Evolutionary conservation across 192 early-diverging fungal species (phyloP), one percentile per base, ranked within the genome.

Genomic region (Backusella circina): DNA sequence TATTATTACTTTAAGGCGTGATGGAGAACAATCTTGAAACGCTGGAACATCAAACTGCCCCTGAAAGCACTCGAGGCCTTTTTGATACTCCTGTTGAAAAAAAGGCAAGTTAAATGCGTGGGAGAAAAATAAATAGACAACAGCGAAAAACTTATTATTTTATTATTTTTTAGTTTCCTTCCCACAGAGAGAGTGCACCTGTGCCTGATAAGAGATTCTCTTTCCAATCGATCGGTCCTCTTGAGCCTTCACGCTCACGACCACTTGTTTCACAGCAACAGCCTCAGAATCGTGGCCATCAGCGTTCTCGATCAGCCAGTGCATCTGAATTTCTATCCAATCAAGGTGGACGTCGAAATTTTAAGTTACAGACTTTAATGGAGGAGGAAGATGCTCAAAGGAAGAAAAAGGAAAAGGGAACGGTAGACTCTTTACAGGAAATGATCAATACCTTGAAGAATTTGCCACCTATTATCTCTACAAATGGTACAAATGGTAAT

Each of bases 381-480:
- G 78, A 80, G 68, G 78, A 80, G 51, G 68, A 51, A 16, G 71
- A 73, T 64, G 44, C 32, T n/a, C 36, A 65, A n/a, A 65, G 64
- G n/a, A 39, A 51, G 39, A 79, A 85, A 51, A 79, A 80, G 57
- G 75, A 79, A 37, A 79, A 82, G 6, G 84, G 77, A 36, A 78
- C 85, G 3, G 71, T 89, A 9, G 75, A 85, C 65, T 86, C 86
- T 30, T 50, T 89, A 37, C 82, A 85, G 64, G 77, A 85, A 44
- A 87, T 87, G 39, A 89, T 89, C 67, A 84, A 79, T 30, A 83
- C 79, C 31, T 75, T 89, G 18, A 87, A 86, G 64, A 79, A 67
- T 41, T 67, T 89, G 5, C 86, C 88, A 38, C 76, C 82, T 6
- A 80, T 77, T 47, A 75, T 38, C 12, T 36, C 73, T 13, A 39